Conservation (phyloP, 192 early-diverging fungal species). For the Coemansia sp. region DNA sequence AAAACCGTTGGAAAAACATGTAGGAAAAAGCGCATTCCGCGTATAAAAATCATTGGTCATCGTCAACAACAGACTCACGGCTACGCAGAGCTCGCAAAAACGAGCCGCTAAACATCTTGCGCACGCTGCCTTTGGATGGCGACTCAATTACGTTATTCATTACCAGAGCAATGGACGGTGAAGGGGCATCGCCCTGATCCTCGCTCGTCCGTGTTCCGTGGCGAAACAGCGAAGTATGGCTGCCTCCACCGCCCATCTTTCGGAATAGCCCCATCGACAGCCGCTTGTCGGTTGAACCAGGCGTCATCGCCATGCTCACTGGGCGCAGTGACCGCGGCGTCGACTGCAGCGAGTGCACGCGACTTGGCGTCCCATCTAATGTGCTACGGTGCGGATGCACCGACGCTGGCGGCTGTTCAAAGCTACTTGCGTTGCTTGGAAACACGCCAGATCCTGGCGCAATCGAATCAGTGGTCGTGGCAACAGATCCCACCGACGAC, state of each 20-base stretch:
- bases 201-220: slow-evolving; percentile 36
- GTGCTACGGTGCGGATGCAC: slow-evolving; percentile 38
- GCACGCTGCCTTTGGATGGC: slow-evolving; percentile 13
- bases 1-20: background rate
- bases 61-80: slow-evolving; percentile 50
- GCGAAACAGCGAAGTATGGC: slow-evolving; percentile 39
- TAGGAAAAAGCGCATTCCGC: no score
- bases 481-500: slow-evolving; percentile 12
- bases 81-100: slow-evolving; percentile 47
- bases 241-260: slow-evolving; percentile 20
- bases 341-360: slow-evolving; percentile 37
- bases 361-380: slow-evolving; percentile 27
- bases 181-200: slow-evolving; percentile 1
- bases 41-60: slow-evolving; percentile 1
- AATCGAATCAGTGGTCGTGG: slow-evolving; percentile 1
- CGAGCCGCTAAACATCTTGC: slow-evolving; percentile 54
- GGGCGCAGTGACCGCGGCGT: slow-evolving; percentile 40
- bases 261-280: slow-evolving; percentile 50
- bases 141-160: background rate
- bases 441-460: background rate
- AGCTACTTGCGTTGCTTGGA: slow-evolving; percentile 4
- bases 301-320: slow-evolving; percentile 37
- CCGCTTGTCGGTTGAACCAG: slow-evolving; percentile 31
- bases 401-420: slow-evolving; percentile 5
- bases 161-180: slow-evolving; percentile 1